Evolutionary conservation across 495 filamentous ascomycete genomes (phyloP).

Genomic region (Aspergillus sparsus): DNA sequence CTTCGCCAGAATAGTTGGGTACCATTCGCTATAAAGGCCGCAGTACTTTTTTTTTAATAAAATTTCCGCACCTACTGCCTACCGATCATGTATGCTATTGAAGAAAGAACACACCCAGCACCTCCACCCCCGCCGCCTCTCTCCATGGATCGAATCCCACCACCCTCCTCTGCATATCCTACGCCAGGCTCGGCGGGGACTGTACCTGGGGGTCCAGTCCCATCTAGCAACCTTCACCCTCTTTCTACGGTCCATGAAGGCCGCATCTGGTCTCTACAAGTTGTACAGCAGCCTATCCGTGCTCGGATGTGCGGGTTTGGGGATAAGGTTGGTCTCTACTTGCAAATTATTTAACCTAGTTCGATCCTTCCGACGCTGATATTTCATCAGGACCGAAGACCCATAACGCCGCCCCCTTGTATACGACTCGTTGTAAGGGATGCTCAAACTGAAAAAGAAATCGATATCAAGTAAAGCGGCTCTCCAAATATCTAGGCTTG

Average conservation of each 20-base stretch:
- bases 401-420: constrained; percentile 95
- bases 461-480: constrained; percentile 77
- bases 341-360: background rate
- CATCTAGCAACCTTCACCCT: constrained; percentile 41
- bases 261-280: constrained; percentile 66
- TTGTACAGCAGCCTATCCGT: constrained; percentile 89
- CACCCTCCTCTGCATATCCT: constrained; percentile 44
- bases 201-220: constrained; percentile 26
- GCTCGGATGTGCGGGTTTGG: constrained; percentile 99
- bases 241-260: constrained; percentile 46
- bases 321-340: constrained; percentile 69
- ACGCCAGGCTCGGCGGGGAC: constrained; percentile 37
- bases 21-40: constrained; percentile 3
- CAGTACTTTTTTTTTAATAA: constrained; percentile 1
- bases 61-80: constrained; percentile 7
- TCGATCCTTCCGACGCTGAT: background rate
- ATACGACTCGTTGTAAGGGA: constrained; percentile 83
- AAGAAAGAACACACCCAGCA: constrained; percentile 45
- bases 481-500: too few species aligned
- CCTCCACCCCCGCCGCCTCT: constrained; percentile 45
- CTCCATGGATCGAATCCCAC: constrained; percentile 52
- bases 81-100: constrained; percentile 46
- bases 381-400: constrained; percentile 77
- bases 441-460: constrained; percentile 74
- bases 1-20: background rate